Percentiles rank a stretch among this genome's conserved stretches.
phyloP scores from a whole-genome alignment of 2,329 filamentous ascomycete genomes.

The Sarocladiaceae sp. region DNA sequence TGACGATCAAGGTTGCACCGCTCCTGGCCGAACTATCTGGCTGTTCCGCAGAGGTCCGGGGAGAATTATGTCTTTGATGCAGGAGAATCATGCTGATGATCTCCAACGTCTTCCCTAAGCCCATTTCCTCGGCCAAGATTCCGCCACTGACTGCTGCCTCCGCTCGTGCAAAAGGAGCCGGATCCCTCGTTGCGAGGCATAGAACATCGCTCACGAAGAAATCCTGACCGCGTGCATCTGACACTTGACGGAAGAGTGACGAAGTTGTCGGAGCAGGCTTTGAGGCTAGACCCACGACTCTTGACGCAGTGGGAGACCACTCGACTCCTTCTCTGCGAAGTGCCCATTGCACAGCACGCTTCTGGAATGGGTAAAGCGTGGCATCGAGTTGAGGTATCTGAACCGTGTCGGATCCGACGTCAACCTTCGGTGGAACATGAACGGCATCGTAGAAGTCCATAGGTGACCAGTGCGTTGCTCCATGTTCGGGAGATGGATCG shows the following conservation, averaged over 20 bases:
- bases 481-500: neutral
- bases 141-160: conserved; percentile 50
- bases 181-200: conserved; percentile 51
- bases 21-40: conserved; percentile 40
- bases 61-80: conserved; percentile 33
- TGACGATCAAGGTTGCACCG: conserved; percentile 57
- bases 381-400: conserved; percentile 41
- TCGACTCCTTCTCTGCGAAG: conserved; percentile 59
- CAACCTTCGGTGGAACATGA: conserved; percentile 50
- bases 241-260: conserved; percentile 18
- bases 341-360: conserved; percentile 66
- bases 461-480: conserved; percentile 31
- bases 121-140: conserved; percentile 79
- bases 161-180: conserved; percentile 35
- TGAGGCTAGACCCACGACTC: neutral
- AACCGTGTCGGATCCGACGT: conserved; percentile 32
- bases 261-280: conserved; percentile 1
- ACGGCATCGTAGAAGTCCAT: conserved; percentile 67
- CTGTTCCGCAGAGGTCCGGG: neutral
- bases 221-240: conserved; percentile 27
- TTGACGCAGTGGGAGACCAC: conserved; percentile 27
- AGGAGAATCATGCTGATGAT: conserved; percentile 66
- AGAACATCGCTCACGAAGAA: conserved; percentile 61
- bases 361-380: conserved; percentile 67
- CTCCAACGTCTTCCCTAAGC: conserved; percentile 76